These are phyloP conservation scores for Auricularia heimuer DNA, from an alignment of 768 basidiomycete genomes.

Conservation along the genomic window DNA sequence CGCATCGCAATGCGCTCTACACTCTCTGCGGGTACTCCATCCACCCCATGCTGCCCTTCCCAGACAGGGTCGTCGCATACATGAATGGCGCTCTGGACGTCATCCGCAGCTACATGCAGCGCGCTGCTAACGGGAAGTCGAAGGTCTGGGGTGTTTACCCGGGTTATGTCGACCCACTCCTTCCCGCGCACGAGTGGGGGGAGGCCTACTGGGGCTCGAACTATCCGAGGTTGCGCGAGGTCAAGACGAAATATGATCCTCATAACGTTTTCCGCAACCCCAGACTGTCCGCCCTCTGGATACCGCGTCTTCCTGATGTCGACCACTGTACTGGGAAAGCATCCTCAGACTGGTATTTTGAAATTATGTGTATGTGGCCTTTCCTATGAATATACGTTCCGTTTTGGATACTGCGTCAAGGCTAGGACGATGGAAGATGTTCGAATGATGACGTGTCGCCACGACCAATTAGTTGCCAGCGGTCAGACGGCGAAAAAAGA, in stretches of 20 bases:
- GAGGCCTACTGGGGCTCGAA: slow-evolving; percentile 27
- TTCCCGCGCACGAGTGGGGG: not conserved
- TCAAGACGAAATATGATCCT: slow-evolving; percentile 23
- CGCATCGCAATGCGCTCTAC: slow-evolving; percentile 1
- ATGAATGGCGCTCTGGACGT: slow-evolving; percentile 1
- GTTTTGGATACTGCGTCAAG: too few relatives aligned
- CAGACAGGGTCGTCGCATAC: slow-evolving; percentile 1
- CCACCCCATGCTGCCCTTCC: slow-evolving; percentile 1
- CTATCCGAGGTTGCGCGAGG: slow-evolving; percentile 19
- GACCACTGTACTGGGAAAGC: too few relatives aligned
- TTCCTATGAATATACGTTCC: too few relatives aligned
- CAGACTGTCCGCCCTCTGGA: not conserved
- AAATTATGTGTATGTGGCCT: too few relatives aligned
- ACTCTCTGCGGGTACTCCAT: slow-evolving; percentile 1
- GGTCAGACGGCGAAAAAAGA: too few relatives aligned
- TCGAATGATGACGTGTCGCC: too few relatives aligned
- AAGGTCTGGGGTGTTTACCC: slow-evolving; percentile 4
- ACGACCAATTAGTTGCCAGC: too few relatives aligned
- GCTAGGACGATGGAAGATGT: too few relatives aligned
- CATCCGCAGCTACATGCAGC: not conserved
- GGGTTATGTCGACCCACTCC: not conserved
- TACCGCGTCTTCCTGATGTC: not conserved
- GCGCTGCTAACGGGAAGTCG: not conserved
- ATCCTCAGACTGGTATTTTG: too few relatives aligned
- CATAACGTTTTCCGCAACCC: not conserved